Base-by-base conservation (phyloP, 2,329 filamentous ascomycete genomes). In the Epichloe glyceriae region DNA sequence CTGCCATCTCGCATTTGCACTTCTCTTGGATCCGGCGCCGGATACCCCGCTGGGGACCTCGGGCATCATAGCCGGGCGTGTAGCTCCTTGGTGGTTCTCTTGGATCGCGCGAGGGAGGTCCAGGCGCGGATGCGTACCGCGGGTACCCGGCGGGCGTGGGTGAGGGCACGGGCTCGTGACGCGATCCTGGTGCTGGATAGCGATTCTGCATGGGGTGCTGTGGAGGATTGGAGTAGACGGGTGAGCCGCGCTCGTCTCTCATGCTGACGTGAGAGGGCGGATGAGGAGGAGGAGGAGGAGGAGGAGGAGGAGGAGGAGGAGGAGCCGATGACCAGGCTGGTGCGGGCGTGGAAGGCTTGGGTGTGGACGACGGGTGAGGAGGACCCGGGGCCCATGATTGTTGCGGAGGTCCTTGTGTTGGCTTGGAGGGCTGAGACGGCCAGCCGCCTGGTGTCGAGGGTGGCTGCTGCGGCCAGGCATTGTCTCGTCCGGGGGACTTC, bases 11-110 rank as follows among this genome's bases (percentile, higher is more conserved):
- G 50, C 12, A 53, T 30, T 10, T 66, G 64, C 56, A 65, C 54
- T 3, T 67, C 64, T 48, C 64, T 53, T 4, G 61, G 64, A 51
- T 68, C 67, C 44, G 62, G 62, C 1, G 58, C 56, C 3, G 61
- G 58, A 49, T 66, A 67, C 1, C 62, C 62, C n/a, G 65, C 64
- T 48, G 71, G 72, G 0, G 67, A 6, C 65, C 67, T 15, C 72
- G 64, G 6, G 52, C 54, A 30, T 75, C 72, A 50, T 74, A 75
- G 4, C 65, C 67, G 3, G 73, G 72, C 1, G 73, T 74, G 56
- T 72, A 75, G 57, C 70, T 74, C 19, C 73, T 68, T 1, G 63
- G 63, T 1, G 68, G 67, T 10, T 73, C 68, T 54, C 67, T 55
- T 7, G 56, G 67, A 52, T 75, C 73, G 42, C 72, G 67, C 45